Evolutionary conservation across 2,329 filamentous ascomycete species (phyloP), one percentile per base, ranked within the genome.

Genomic region (Colletotrichum sp.): DNA sequence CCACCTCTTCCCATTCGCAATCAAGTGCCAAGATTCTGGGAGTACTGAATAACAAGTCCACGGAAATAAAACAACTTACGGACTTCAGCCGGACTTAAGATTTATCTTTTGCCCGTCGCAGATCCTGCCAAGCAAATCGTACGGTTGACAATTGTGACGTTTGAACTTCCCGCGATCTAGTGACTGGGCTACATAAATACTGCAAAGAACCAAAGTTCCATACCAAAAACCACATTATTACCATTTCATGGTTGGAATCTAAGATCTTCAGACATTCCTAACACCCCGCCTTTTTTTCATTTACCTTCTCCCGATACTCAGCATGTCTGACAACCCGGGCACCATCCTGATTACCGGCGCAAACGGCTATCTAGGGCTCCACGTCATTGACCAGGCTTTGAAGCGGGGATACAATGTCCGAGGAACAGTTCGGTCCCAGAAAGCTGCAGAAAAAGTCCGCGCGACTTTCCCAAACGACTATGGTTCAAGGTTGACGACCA

Each of bases 281-380:
- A 49, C 39, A n/a, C 3, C 10, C 8, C 8, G 16, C 16, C 36
- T 44, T 5, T 18, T 39, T 7, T 28, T 28, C 2, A 44, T 3
- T 44, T 10, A n/a, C 18, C 16, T n/a, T 10, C 2, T n/a, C 7
- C 8, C 39, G 7, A 18, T 18, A 39, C 39, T 5, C 6, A 26
- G n/a, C 10, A 59, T 59, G 55, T 49, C 66, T 21, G 3, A 34
- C 34, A 59, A 63, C 26, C 8, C n/a, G 18, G 39, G 21, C 8
- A 68, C 34, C 28, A 21, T 65, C 34, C 12, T 71, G 32, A 34
- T 83, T 32, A 84, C 82, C 21, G 82, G 82, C 34, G 81, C 78
- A 60, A 82, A 81, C 59, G 81, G 82, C 71, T 79, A 81, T 59
- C 77, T 83, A 18, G 82, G 81, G 18, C 82, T 83, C 72, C 77